These are phyloP conservation scores for Tothia fuscella DNA, from an alignment of 2,329 filamentous ascomycete genomes.

Conservation along the genomic window DNA sequence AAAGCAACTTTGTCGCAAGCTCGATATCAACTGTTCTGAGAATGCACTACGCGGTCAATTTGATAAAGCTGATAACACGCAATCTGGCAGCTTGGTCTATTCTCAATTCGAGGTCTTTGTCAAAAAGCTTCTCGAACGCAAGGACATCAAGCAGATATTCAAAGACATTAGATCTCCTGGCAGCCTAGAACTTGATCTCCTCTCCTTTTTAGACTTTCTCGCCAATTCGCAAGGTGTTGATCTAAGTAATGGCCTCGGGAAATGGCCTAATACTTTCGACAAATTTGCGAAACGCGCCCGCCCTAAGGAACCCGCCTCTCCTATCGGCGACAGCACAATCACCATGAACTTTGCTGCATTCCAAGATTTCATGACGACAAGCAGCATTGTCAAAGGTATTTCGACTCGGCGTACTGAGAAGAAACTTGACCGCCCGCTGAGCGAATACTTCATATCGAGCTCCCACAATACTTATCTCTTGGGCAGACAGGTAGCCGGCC, in stretches of 20 bases:
- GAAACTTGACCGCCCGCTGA: slow-evolving; percentile 68
- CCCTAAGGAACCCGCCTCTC: neutral
- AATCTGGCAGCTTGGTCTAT: slow-evolving; percentile 59
- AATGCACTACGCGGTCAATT: slow-evolving; percentile 65
- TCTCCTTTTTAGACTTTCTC: slow-evolving; percentile 68
- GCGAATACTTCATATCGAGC: slow-evolving; percentile 96
- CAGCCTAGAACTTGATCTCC: slow-evolving; percentile 52
- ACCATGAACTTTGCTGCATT: slow-evolving; percentile 71
- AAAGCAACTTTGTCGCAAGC: slow-evolving; percentile 70
- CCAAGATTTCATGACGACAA: slow-evolving; percentile 60
- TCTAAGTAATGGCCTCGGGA: slow-evolving; percentile 49
- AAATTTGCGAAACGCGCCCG: slow-evolving; percentile 46
- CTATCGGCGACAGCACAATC: slow-evolving; percentile 22
- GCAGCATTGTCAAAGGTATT: slow-evolving; percentile 44
- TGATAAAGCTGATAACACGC: slow-evolving; percentile 53
- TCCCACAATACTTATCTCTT: slow-evolving; percentile 97
- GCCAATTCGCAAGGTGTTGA: slow-evolving; percentile 63
- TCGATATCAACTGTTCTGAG: slow-evolving; percentile 84
- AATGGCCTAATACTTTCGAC: slow-evolving; percentile 63
- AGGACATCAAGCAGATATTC: slow-evolving; percentile 69
- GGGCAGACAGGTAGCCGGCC: slow-evolving; percentile 77
- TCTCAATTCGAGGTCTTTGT: slow-evolving; percentile 76
- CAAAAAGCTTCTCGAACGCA: slow-evolving; percentile 66
- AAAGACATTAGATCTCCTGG: slow-evolving; percentile 42
- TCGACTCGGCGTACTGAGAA: slow-evolving; percentile 44